Base-by-base conservation (phyloP, 2,329 filamentous ascomycete genomes). In the Xylariomycetidae sp. region DNA sequence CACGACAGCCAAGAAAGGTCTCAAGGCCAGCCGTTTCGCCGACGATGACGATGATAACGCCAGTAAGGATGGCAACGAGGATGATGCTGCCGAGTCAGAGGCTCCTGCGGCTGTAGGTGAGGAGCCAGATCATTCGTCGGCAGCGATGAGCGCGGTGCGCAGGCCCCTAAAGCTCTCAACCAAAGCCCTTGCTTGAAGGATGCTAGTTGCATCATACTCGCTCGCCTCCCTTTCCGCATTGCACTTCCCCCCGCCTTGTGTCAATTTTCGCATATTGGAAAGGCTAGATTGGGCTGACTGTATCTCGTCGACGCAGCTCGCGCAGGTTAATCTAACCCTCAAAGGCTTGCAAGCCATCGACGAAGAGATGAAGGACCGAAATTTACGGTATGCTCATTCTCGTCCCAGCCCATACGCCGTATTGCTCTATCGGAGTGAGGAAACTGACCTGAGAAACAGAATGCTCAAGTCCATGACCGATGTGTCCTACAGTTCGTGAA, bases 111-210 rank as follows among this genome's bases (percentile, higher is more conserved):
- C 63, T 56, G 70, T 72, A 74, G 75, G 72, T 74, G 76, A 80
- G 75, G 69, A 74, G 51, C 52, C 57, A 52, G 77, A 82, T 56
- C 65, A 75, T 66, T 77, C 76, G 60, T 81, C 77, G 56, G 66
- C 70, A 57, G 78, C 77, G 61, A 68, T 82, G 63, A 77, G 77
- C 65, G 76, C 73, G 77, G 78, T 82, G 73, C 70, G 78, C 53
- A 66, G 54, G 61, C 59, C 63, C 68, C 68, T n/a, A n/a, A n/a
- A n/a, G n/a, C n/a, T n/a, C n/a, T n/a, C 62, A 61, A 58, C 57
- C 59, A 54, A 51, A 56, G 57, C 51, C 44, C 39, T 37, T 45
- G 28, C 36, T 50, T 55, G 45, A n/a, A n/a, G n/a, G n/a, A n/a
- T n/a, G n/a, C 48, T 48, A 50, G 46, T 49, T 39, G 44, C 50